Base-by-base conservation (phyloP, 371 early-diverging fungal species). In the Chytridium lagenaria region DNA sequence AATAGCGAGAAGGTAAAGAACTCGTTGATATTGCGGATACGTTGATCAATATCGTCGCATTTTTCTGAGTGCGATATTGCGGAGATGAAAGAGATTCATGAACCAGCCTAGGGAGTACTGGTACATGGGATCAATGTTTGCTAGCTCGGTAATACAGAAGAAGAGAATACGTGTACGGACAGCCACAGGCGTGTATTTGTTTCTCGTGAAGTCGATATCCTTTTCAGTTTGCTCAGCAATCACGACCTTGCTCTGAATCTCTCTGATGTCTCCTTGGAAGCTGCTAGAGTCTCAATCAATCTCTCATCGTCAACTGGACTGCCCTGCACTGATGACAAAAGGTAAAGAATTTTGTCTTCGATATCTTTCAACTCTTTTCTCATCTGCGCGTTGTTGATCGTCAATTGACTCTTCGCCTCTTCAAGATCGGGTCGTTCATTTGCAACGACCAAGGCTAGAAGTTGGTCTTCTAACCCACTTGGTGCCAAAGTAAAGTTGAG, bases 221-320 rank as follows among this genome's bases (percentile, higher is more conserved):
- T 78, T 80, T 69, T 87, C 88, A 0, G 89, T 88, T 59, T 83
- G 64, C 71, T 88, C 89, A 0, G 89, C 87, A n/a, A 79, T 76
- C 0, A 77, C 79, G 1, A 88, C 89, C 69, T 88, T 88, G 59
- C 76, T 74, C 61, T 82, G 81, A 74, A 88, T 88, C 69, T 88
- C 89, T 85, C 83, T 10, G 87, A 86, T 0, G 89, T 88, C 38
- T 82, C 87, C 63, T 88, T 88, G 0, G 88, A 87, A 0, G 89
- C 89, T 5, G 82, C 86, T 34, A 88, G 70, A 1, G 89, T 88
- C 55, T 88, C 89, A 72, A 88, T 88, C 73, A 88, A 74, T 0
- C 89, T 80, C 76, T 88, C 89, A 70, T 88, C 89, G 71, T 88
- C 89, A 0, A 88, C 89, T 15, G 89, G 89, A 72, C 83, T 83